These are phyloP conservation scores for Erysiphe neolycopersici DNA, from an alignment of 2,329 filamentous ascomycete genomes.

Conservation along the genomic window DNA sequence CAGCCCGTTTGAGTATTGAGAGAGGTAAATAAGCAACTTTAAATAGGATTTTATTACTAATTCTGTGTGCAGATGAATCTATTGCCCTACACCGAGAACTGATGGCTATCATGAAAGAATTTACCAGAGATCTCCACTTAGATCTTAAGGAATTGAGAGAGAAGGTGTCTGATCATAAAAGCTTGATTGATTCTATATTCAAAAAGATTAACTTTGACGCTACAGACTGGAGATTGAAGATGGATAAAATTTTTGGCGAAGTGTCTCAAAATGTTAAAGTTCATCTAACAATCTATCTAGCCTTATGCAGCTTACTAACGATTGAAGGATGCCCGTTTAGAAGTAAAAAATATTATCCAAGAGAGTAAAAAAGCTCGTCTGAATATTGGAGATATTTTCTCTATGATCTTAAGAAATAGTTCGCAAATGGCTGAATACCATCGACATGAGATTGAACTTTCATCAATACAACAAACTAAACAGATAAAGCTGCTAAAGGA, in stretches of 20 bases:
- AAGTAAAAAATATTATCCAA: conserved; percentile 4
- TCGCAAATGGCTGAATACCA: conserved; percentile 10
- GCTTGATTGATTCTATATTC: conserved; percentile 7
- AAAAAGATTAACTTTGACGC: conserved; percentile 5
- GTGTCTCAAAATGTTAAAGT: conserved; percentile 7
- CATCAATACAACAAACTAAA: conserved; percentile 5
- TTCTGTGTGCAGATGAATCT: conserved; percentile 8
- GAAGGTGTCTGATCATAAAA: conserved; percentile 5
- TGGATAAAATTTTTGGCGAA: conserved; percentile 7
- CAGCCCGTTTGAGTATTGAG: conserved; percentile 28
- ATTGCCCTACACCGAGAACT: conserved; percentile 11
- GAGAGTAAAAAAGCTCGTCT: conserved; percentile 3
- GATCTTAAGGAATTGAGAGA: conserved; percentile 7
- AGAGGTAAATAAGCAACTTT: conserved; percentile 17
- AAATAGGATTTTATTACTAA: conserved; percentile 2
- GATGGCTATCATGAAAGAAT: conserved; percentile 9
- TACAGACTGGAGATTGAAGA: conserved; percentile 5
- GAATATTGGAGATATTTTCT: conserved; percentile 4
- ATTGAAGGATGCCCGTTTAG: conserved; percentile 4
- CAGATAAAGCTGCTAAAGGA: conserved; percentile 6
- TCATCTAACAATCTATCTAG: neutral
- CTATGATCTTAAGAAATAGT: conserved; percentile 6
- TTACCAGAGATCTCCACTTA: conserved; percentile 6
- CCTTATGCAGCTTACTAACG: neutral
- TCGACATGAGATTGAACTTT: conserved; percentile 7